phyloP scores from a whole-genome alignment of 2,329 filamentous ascomycete genomes.

The Akanthomyces dipterigenus region DNA sequence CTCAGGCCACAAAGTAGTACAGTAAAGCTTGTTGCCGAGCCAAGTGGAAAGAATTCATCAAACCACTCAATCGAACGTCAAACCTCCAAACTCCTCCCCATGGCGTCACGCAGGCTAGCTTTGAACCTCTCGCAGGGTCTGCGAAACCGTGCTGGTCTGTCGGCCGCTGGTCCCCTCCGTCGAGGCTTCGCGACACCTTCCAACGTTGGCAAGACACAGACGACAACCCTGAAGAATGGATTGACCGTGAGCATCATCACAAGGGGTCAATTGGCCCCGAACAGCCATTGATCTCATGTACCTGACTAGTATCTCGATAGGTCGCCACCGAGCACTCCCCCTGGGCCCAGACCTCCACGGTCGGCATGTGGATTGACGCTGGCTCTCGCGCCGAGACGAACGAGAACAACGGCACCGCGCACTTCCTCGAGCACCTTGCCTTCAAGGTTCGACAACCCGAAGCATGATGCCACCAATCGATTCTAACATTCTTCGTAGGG shows the following conservation, averaged over 20 bases:
- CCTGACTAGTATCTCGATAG: slow-evolving; percentile 41
- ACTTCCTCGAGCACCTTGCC: slow-evolving; percentile 98
- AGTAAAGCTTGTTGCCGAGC: slow-evolving; percentile 41
- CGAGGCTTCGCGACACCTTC: slow-evolving; percentile 89
- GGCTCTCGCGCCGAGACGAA: slow-evolving; percentile 96
- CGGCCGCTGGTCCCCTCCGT: slow-evolving; percentile 68
- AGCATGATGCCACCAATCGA: neutral
- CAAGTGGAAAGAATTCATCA: slow-evolving; percentile 44
- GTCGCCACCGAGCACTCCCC: slow-evolving; percentile 97
- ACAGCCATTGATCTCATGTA: slow-evolving; percentile 15
- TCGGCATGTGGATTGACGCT: slow-evolving; percentile 99
- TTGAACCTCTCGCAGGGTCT: slow-evolving; percentile 87
- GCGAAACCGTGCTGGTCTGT: slow-evolving; percentile 79
- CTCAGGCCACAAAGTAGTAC: slow-evolving; percentile 38
- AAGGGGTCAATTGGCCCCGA: slow-evolving; percentile 32
- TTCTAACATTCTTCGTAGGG: slow-evolving; percentile 48
- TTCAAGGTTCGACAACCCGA: slow-evolving; percentile 70
- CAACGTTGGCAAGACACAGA: slow-evolving; percentile 76
- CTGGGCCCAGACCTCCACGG: slow-evolving; percentile 95
- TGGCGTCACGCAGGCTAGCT: slow-evolving; percentile 97
- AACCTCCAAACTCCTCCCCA: slow-evolving; percentile 51
- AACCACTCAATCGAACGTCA: slow-evolving; percentile 48
- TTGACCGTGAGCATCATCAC: slow-evolving; percentile 64
- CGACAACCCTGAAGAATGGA: slow-evolving; percentile 94
- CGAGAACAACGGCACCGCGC: slow-evolving; percentile 97